Conservation (phyloP, 495 filamentous ascomycete genomes). For the Lophiostoma macrostomum region DNA sequence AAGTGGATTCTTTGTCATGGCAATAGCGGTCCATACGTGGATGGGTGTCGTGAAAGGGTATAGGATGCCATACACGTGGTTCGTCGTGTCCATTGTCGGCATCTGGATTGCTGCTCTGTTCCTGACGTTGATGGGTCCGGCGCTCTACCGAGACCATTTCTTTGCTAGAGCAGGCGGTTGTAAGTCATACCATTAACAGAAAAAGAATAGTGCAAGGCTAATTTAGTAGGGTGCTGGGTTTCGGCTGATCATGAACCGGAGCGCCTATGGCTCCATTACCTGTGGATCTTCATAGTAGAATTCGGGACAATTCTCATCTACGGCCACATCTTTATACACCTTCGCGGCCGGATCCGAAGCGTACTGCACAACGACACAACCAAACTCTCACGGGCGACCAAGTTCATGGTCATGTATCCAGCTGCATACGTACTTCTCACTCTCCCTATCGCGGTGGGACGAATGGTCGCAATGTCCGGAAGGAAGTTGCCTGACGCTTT, state of each 20-base stretch:
- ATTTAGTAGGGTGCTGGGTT: conserved; percentile 63
- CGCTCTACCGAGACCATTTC: conserved; percentile 30
- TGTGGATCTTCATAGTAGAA: conserved; percentile 74
- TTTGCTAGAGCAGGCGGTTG: conserved; percentile 40
- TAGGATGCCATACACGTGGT: conserved; percentile 27
- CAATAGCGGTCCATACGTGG: conserved; percentile 59
- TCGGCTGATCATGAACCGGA: conserved; percentile 56
- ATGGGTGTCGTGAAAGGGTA: conserved; percentile 36
- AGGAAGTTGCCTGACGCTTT: conserved; percentile 53
- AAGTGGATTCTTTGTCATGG: conserved; percentile 63
- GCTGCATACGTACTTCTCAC: conserved; percentile 71
- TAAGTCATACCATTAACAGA: conserved; percentile 28
- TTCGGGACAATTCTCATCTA: conserved; percentile 64
- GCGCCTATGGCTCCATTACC: conserved; percentile 71
- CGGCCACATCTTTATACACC: conserved; percentile 58
- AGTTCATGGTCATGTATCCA: conserved; percentile 73
- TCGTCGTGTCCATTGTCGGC: conserved; percentile 25
- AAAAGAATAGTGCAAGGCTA: conserved; percentile 17
- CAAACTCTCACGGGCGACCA: conserved; percentile 47
- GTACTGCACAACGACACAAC: conserved; percentile 36
- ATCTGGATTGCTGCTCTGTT: conserved; percentile 34
- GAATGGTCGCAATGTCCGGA: conserved; percentile 63
- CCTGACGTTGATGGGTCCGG: conserved; percentile 35
- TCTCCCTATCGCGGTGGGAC: conserved; percentile 65
- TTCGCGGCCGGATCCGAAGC: conserved; percentile 45